These are phyloP conservation scores for Pistacia integerrima DNA, from an alignment of 345 rosid genomes.

Conservation along the genomic window DNA sequence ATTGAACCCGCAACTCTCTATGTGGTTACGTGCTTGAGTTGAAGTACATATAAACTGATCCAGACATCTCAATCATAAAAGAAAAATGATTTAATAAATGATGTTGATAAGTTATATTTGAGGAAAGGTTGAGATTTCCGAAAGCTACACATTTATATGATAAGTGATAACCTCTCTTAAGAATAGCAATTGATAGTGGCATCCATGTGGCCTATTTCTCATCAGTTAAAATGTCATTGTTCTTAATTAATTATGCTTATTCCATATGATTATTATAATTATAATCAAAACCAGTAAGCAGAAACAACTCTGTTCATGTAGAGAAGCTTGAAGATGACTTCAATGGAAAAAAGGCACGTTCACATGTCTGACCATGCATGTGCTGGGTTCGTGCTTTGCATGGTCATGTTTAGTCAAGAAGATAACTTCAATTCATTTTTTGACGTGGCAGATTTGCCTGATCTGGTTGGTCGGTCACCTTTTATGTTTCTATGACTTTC, in stretches of 20 bases:
- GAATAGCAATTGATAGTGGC: neutral
- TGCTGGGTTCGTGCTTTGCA: neutral
- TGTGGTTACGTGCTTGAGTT: too few species aligned
- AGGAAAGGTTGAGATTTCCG: neutral
- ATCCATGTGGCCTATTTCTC: neutral
- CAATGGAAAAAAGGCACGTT: constrained; percentile 3
- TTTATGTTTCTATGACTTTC: too few species aligned
- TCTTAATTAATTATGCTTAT: neutral
- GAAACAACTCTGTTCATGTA: too few species aligned
- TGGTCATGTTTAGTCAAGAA: constrained; percentile 1
- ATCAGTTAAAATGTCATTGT: neutral
- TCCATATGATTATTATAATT: neutral
- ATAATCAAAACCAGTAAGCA: too few species aligned
- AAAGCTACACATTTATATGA: neutral
- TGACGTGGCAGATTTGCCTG: constrained; percentile 17
- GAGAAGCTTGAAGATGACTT: too few species aligned
- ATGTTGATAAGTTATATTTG: too few species aligned
- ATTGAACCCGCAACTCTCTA: too few species aligned
- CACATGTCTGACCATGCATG: constrained; percentile 16
- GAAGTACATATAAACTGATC: too few species aligned
- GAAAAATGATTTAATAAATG: too few species aligned
- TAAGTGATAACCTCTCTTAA: neutral
- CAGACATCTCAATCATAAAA: too few species aligned
- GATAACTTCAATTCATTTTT: neutral
- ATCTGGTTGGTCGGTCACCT: constrained; percentile 12